Evolutionary conservation across 2,329 filamentous ascomycete genomes (phyloP).

Genomic region (Alternaria triticina): DNA sequence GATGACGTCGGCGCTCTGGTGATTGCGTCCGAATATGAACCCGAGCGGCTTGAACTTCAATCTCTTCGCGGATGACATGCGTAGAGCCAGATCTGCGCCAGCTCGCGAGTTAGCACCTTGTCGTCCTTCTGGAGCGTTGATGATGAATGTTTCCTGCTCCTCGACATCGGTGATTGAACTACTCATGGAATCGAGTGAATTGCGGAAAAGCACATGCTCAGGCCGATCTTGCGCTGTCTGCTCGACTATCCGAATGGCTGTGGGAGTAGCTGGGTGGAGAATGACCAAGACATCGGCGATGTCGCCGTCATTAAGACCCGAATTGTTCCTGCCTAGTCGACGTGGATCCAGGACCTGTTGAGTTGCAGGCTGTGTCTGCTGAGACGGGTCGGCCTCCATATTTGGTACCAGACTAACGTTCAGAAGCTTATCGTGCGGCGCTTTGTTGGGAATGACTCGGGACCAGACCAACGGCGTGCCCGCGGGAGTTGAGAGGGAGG

Average conservation of each 20-base stretch:
- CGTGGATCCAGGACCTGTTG: slow-evolving; percentile 83
- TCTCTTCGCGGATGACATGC: slow-evolving; percentile 69
- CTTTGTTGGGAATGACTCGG: too few species aligned
- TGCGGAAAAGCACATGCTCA: slow-evolving; percentile 63
- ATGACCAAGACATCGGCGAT: slow-evolving; percentile 89
- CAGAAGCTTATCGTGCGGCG: not conserved
- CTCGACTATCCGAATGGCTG: slow-evolving; percentile 74
- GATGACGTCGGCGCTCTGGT: slow-evolving; percentile 72
- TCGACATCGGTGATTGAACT: slow-evolving; percentile 46
- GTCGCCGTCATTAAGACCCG: slow-evolving; percentile 81
- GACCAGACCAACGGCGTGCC: not conserved
- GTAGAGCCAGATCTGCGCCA: slow-evolving; percentile 72
- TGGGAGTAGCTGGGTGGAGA: slow-evolving; percentile 77
- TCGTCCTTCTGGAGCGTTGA: slow-evolving; percentile 49
- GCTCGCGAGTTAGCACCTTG: slow-evolving; percentile 24
- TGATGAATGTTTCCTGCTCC: slow-evolving; percentile 56
- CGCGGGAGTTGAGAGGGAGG: not conserved
- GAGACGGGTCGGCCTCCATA: slow-evolving; percentile 30
- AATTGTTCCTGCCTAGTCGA: slow-evolving; percentile 78
- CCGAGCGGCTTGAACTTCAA: slow-evolving; percentile 73
- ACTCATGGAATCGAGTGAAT: slow-evolving; percentile 52
- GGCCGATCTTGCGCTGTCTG: slow-evolving; percentile 59
- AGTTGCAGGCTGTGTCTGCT: slow-evolving; percentile 69
- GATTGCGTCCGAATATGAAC: slow-evolving; percentile 86
- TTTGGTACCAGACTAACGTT: not conserved